These are phyloP conservation scores for Didymella arachidicola DNA, from an alignment of 2,329 filamentous ascomycete genomes.

Conservation along the genomic window DNA sequence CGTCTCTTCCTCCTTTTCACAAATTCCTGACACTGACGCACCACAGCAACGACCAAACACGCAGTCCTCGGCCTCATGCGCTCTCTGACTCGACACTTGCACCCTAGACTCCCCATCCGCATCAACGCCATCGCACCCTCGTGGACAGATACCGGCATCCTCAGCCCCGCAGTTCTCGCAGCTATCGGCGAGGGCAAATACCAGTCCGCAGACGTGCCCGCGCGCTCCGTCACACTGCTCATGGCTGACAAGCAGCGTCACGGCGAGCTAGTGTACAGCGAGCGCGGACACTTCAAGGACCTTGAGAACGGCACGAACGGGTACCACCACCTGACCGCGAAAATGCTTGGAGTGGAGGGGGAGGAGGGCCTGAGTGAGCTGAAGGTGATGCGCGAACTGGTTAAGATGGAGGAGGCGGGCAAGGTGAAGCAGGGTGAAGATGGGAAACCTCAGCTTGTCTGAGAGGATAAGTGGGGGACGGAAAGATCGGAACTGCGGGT, in stretches of 20 bases:
- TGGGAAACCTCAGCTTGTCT: not conserved
- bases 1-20: not conserved
- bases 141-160: conserved; percentile 44
- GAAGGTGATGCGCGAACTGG: conserved; percentile 13
- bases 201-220: conserved; percentile 38
- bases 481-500: not conserved
- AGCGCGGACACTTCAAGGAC: conserved; percentile 36
- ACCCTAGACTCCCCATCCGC: conserved; percentile 39
- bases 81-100: conserved; percentile 30
- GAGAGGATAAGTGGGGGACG: not conserved
- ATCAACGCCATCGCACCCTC: conserved; percentile 45
- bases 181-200: conserved; percentile 27
- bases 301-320: conserved; percentile 40
- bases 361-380: conserved; percentile 16
- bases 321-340: conserved; percentile 26
- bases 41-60: conserved; percentile 41
- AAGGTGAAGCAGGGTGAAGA: not conserved
- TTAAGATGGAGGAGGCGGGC: conserved; percentile 6
- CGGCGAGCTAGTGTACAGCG: conserved; percentile 39
- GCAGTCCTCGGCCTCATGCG: conserved; percentile 44
- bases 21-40: conserved; percentile 13
- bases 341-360: conserved; percentile 26
- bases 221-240: conserved; percentile 32
- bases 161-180: conserved; percentile 22
- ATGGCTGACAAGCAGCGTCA: conserved; percentile 40